phyloP scores from a whole-genome alignment of 2,329 filamentous ascomycete genomes.

The Pseudogymnoascus sp. region DNA sequence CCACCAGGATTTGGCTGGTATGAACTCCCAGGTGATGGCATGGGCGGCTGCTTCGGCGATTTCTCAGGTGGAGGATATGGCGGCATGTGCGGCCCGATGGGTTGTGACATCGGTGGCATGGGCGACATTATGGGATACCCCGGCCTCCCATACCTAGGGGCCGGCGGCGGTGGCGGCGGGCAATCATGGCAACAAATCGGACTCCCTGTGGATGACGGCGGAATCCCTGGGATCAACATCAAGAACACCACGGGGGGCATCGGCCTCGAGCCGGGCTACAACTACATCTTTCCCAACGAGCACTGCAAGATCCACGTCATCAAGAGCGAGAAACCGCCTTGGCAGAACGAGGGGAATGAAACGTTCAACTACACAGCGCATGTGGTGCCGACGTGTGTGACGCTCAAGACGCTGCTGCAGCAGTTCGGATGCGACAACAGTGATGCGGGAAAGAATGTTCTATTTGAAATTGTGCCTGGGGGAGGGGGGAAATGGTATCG shows the following conservation, averaged over 20 bases:
- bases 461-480: slow-evolving; percentile 47
- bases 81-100: not conserved
- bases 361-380: slow-evolving; percentile 37
- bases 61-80: not conserved
- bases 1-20: slow-evolving; percentile 3
- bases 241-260: slow-evolving; percentile 48
- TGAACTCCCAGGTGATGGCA: not conserved
- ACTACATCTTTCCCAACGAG: slow-evolving; percentile 50
- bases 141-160: not conserved
- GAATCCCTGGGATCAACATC: slow-evolving; percentile 45
- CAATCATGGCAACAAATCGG: slow-evolving; percentile 7
- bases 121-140: slow-evolving; percentile 6
- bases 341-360: slow-evolving; percentile 38
- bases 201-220: slow-evolving; percentile 9
- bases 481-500: slow-evolving; percentile 52
- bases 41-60: not conserved
- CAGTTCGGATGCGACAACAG: slow-evolving; percentile 49
- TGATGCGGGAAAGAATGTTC: slow-evolving; percentile 42
- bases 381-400: slow-evolving; percentile 45
- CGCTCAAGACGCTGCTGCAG: slow-evolving; percentile 47
- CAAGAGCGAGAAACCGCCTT: slow-evolving; percentile 39
- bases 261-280: slow-evolving; percentile 53
- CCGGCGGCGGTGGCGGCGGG: not conserved
- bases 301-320: slow-evolving; percentile 54
- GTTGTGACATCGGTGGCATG: not conserved